phyloP scores from a whole-genome alignment of 2,329 filamentous ascomycete species.

The Cercospora citrullina region DNA sequence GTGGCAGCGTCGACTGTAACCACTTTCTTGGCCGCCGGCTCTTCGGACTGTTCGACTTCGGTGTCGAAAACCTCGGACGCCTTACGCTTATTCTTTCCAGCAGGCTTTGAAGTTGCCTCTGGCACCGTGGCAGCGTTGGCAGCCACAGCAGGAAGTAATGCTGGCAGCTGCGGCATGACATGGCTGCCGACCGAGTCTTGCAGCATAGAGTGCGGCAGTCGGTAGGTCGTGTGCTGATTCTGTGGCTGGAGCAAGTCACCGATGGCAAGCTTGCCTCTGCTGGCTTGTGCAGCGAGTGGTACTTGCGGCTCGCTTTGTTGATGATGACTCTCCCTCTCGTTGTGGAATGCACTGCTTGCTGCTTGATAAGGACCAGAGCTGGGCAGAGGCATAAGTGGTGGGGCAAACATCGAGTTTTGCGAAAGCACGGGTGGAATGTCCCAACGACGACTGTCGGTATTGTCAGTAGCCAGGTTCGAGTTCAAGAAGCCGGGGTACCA shows the following conservation, averaged over 20 bases:
- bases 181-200: neutral
- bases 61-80: constrained; percentile 25
- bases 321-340: neutral
- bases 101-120: neutral
- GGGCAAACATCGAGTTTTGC: neutral
- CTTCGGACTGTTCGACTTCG: constrained; percentile 4
- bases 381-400: neutral
- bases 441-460: constrained; percentile 28
- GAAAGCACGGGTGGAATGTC: constrained; percentile 22
- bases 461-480: constrained; percentile 26
- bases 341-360: neutral
- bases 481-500: constrained; percentile 11
- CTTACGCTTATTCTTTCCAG: constrained; percentile 31
- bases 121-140: neutral
- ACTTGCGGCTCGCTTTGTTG: neutral
- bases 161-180: neutral
- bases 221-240: neutral
- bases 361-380: neutral
- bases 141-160: neutral
- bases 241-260: constrained; percentile 1
- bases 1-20: constrained; percentile 9
- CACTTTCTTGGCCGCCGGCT: constrained; percentile 21
- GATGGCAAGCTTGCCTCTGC: constrained; percentile 10
- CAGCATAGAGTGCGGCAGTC: neutral
- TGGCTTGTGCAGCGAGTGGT: neutral